Evolutionary conservation across 1,139 yeast genomes (phyloP).

Genomic region (Hansenula sp.): DNA sequence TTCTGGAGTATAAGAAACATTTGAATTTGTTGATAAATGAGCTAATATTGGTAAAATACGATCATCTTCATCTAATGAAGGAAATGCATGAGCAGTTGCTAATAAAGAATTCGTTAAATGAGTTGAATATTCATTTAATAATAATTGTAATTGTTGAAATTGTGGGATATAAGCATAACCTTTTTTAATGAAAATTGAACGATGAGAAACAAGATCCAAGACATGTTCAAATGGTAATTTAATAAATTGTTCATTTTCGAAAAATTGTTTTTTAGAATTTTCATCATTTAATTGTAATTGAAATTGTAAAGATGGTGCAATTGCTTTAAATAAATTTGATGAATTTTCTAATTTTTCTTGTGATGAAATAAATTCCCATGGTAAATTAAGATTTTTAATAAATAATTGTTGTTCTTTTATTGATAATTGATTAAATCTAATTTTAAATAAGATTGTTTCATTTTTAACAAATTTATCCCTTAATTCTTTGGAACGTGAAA

Average conservation of each 20-base stretch:
- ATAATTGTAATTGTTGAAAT: conserved; percentile 65
- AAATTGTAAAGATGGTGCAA: conserved; percentile 26
- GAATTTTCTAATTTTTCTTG: conserved; percentile 55
- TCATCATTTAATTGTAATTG: conserved; percentile 30
- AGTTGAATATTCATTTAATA: conserved; percentile 62
- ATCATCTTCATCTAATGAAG: conserved; percentile 89
- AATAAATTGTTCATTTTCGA: conserved; percentile 60
- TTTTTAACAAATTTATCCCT: conserved; percentile 73
- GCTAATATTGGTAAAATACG: conserved; percentile 78
- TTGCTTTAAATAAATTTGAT: conserved; percentile 50
- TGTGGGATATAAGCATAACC: conserved; percentile 89
- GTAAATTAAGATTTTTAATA: conserved; percentile 53
- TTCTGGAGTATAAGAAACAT: conserved; percentile 26
- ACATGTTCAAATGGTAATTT: conserved; percentile 87
- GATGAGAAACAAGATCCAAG: conserved; percentile 62
- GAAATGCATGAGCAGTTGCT: conserved; percentile 71
- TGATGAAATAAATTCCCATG: conserved; percentile 65
- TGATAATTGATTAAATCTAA: conserved; percentile 65
- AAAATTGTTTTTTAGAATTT: conserved; percentile 26
- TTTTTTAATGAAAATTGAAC: conserved; percentile 58
- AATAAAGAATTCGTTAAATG: conserved; percentile 50
- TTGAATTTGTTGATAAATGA: conserved; percentile 72
- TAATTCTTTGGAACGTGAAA: conserved; percentile 85
- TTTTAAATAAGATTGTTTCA: conserved; percentile 69
- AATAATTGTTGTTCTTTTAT: conserved; percentile 70